Evolutionary conservation across 176 grass and related monocot species (phyloP).

Genomic region (Ananas comosus): DNA sequence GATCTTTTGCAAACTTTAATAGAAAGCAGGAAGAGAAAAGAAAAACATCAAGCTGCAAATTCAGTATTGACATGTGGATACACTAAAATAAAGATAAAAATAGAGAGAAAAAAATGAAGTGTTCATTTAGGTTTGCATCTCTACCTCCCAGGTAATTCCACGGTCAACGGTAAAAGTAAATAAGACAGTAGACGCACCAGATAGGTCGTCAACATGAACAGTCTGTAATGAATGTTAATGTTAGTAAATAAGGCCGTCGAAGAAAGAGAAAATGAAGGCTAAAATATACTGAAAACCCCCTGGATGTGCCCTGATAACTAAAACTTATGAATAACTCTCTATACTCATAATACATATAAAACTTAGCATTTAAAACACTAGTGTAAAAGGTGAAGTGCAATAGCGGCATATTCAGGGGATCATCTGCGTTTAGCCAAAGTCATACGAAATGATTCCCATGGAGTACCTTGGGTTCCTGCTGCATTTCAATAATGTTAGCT

Average conservation of each 20-base stretch:
- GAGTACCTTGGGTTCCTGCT: slow-evolving; percentile 62
- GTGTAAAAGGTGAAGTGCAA: too few relatives aligned
- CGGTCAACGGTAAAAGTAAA: slow-evolving; percentile 84
- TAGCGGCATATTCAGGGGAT: too few relatives aligned
- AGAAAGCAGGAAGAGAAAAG: slow-evolving; percentile 20
- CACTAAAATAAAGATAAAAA: background rate
- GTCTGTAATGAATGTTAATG: slow-evolving; percentile 47
- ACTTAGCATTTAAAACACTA: background rate
- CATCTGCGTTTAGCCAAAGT: background rate
- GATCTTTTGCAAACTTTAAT: slow-evolving; percentile 52
- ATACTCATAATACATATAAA: background rate
- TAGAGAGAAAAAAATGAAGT: background rate
- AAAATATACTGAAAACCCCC: too few relatives aligned
- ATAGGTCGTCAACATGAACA: slow-evolving; percentile 80
- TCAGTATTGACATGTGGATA: background rate
- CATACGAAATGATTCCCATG: background rate
- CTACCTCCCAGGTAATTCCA: slow-evolving; percentile 93
- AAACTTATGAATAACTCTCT: too few relatives aligned
- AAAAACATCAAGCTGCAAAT: background rate
- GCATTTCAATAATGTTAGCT: slow-evolving; percentile 82
- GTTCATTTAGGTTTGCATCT: background rate
- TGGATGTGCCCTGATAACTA: too few relatives aligned
- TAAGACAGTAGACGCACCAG: slow-evolving; percentile 71
- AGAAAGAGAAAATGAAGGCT: background rate
- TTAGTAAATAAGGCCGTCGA: slow-evolving; percentile 7